Conservation (phyloP, 1,284 basidiomycete species). For the Apiotrichum siamense region DNA sequence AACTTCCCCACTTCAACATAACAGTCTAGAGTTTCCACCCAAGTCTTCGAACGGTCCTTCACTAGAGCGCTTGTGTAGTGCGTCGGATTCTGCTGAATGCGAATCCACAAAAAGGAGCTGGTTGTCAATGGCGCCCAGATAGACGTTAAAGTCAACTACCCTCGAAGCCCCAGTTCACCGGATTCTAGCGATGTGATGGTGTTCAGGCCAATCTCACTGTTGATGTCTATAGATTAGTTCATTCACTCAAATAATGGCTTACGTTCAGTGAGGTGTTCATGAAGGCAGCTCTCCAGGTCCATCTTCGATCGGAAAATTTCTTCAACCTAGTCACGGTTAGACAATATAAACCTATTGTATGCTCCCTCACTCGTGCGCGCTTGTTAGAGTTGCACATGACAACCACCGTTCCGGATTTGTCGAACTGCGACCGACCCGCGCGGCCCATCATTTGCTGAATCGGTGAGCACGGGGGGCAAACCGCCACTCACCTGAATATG, state of each 20-base stretch:
- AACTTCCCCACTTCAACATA: constrained; percentile 53
- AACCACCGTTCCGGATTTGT: constrained; percentile 51
- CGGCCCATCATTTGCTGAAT: constrained; percentile 49
- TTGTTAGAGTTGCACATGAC: constrained; percentile 39
- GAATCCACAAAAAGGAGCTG: constrained; percentile 70
- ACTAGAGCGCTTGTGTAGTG: constrained; percentile 57
- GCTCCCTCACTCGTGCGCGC: constrained; percentile 28
- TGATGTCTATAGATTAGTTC: constrained; percentile 54
- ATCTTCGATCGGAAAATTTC: constrained; percentile 51
- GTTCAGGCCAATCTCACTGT: constrained; percentile 80
- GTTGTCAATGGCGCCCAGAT: constrained; percentile 6
- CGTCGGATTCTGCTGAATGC: constrained; percentile 72
- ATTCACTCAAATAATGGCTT: background rate
- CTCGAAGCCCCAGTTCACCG: constrained; percentile 67
- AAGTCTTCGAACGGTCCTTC: constrained; percentile 28
- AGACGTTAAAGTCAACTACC: constrained; percentile 22
- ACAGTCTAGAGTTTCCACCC: constrained; percentile 64
- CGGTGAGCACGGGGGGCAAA: background rate
- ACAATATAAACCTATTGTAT: no score
- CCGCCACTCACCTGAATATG: constrained; percentile 39
- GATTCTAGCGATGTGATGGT: constrained; percentile 64
- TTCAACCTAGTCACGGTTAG: constrained; percentile 44
- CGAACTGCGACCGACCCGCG: constrained; percentile 89
- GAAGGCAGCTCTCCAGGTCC: constrained; percentile 74
- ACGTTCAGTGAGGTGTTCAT: constrained; percentile 72